phyloP scores from a whole-genome alignment of 2,329 filamentous ascomycete species.

The Alternaria dauci region DNA sequence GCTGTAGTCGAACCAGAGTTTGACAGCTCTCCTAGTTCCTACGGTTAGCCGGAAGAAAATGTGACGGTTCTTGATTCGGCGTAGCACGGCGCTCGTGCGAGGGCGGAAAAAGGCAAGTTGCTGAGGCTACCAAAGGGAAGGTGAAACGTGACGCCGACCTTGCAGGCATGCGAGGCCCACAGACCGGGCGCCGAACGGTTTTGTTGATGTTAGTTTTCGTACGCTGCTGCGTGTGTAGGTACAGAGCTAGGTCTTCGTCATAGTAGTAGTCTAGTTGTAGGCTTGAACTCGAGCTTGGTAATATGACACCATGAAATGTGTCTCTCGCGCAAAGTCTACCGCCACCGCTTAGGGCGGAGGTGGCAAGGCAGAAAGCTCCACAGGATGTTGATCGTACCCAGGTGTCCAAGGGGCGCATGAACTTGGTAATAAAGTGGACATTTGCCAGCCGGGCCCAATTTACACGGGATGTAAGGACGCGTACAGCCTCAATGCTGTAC shows the following conservation, averaged over 20 bases:
- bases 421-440: conserved; percentile 24
- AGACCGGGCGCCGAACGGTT: conserved; percentile 14
- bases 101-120: conserved; percentile 13
- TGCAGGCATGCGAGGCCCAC: conserved; percentile 9
- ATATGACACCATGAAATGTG: too few relatives aligned
- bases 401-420: conserved; percentile 21
- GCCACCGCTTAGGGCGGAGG: conserved; percentile 11
- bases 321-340: neutral
- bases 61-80: conserved; percentile 7
- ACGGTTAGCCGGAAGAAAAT: conserved; percentile 2
- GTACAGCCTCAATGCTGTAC: conserved; percentile 10
- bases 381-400: conserved; percentile 21
- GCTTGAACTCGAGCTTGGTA: neutral
- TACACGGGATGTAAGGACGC: conserved; percentile 10
- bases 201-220: conserved; percentile 1
- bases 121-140: conserved; percentile 4
- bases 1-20: neutral
- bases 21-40: neutral
- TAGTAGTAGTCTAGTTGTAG: too few relatives aligned
- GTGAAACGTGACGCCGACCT: conserved; percentile 13
- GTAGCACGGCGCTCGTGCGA: conserved; percentile 6
- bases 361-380: conserved; percentile 13
- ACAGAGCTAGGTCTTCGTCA: neutral
- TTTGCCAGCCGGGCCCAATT: conserved; percentile 24
- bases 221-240: neutral